Percentiles rank a stretch among this genome's conserved stretches.
Evolutionary conservation across 176 grass and related monocot species (phyloP).

Genomic region (Musa beccarii): DNA sequence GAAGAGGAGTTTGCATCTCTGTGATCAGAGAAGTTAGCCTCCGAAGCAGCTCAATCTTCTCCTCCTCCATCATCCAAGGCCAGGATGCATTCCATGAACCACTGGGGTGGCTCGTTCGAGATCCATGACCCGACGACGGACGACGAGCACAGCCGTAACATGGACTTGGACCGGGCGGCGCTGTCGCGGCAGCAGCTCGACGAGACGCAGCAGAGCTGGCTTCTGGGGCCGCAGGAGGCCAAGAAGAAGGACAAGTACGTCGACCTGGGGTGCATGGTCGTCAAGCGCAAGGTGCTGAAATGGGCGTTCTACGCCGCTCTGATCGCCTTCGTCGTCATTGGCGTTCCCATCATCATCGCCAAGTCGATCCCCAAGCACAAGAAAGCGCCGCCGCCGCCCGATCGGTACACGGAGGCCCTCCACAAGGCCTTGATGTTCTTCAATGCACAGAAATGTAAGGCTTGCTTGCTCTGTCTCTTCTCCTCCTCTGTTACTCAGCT

Average conservation of each 20-base stretch:
- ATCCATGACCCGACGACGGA: constrained; percentile 46
- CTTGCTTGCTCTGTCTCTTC: no score
- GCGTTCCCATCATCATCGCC: constrained; percentile 73
- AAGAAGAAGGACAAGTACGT: constrained; percentile 98
- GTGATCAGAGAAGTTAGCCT: not conserved
- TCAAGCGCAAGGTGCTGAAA: constrained; percentile 70
- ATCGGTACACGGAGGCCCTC: constrained; percentile 63
- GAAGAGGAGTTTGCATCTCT: not conserved
- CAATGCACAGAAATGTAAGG: constrained; percentile 92
- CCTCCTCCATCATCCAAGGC: not conserved
- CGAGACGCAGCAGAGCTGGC: constrained; percentile 97
- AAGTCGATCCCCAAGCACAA: constrained; percentile 89
- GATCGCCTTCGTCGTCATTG: constrained; percentile 65
- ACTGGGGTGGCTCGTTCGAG: constrained; percentile 90
- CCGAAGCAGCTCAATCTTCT: not conserved
- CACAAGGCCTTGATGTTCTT: constrained; percentile 97
- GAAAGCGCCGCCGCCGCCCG: constrained; percentile 33
- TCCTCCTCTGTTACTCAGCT: not conserved
- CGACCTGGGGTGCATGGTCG: constrained; percentile 76
- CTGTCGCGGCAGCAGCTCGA: constrained; percentile 62
- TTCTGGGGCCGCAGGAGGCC: constrained; percentile 59
- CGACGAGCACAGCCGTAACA: constrained; percentile 77
- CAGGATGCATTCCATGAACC: constrained; percentile 38
- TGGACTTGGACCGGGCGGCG: constrained; percentile 62
- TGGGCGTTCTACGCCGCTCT: constrained; percentile 49